Base-by-base conservation (phyloP, 1,139 yeast species). In the Yamadazyma sp. region DNA sequence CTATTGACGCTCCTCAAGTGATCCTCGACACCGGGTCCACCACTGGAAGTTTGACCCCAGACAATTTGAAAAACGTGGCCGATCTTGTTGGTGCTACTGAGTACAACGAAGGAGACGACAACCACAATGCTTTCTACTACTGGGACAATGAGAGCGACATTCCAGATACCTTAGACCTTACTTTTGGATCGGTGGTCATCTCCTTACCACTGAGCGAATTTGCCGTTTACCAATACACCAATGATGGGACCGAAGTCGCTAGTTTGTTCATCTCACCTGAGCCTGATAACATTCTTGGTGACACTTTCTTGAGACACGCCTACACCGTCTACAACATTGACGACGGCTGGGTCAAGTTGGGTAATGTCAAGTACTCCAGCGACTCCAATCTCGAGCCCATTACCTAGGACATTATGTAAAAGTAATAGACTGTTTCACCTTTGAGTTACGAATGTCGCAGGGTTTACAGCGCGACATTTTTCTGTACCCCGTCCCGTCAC, bases 281-380 rank as follows among this genome's bases (percentile, higher is more conserved):
- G 12, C n/a, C 31, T 5, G 20, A 28, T 15, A 59, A 50, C 46
- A 55, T 66, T 39, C 56, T 87, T 12, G 96, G 96, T 38, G 95
- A 87, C 59, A 75, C 81, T 20, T 80, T 87, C 62, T 64, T 89
- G 54, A 73, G 87, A 45, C 70, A 78, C 37, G 89, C 85, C 11
- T 88, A 88, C 56, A 75, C 81, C 40, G 95, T 87, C 34, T 87
- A 77, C 51, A 89, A 89, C 59, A 64, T 87, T 47, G 89, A 84
- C 28, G 76, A 75, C 45, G 61, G 66, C 38, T 77, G 77, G 51
- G 66, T 88, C 23, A 79, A 83, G 1, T 41, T 89, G 37, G 96
- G 92, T 2, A 86, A 77, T 49, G 84, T 83, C n/a, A 64, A 64
- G 44, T 62, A 54, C 42, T 56, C 75, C 10, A 46, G 9, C 16